Evolutionary conservation across 2,329 filamentous ascomycete genomes (phyloP), one percentile per base, ranked within the genome.

Genomic region (Pseudocercospora vitis): DNA sequence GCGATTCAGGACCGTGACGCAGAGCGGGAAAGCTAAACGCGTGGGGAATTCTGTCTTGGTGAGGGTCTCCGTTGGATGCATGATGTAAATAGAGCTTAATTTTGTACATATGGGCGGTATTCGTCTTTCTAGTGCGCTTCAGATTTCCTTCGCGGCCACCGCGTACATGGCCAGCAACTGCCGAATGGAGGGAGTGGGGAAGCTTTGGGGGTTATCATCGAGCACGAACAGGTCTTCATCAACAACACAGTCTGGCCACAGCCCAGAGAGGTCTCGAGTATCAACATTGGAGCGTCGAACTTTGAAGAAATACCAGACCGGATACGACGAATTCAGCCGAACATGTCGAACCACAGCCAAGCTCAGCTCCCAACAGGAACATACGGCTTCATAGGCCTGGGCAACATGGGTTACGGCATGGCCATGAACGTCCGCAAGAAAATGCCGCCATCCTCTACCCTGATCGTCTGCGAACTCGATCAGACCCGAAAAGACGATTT

Each of bases 341-440:
- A 7, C 28, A 47, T 47, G 44, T 24, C 31, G n/a, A 32, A 21
- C 12, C 7, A 7, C 2, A 33, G 7, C 21, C 5, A 11, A 12
- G 14, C 26, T 19, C 16, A 33, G 28, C 28, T 44, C 12, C 50
- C 50, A 7, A 8, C 32, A 18, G 50, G 33, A 6, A 48, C 42
- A 11, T 53, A 54, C 37, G 37, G 37, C 33, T 50, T 50, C 31
- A 48, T 53, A 23, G 72, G 72, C 49, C 63, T 74, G 1, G 73
- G 72, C 5, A 70, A 73, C 28, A 74, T 75, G 72, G 72, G 72
- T 45, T 74, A 70, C 40, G 70, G 71, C 24, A 74, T 74, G 73
- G 72, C 72, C 21, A 60, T 70, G 11, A 74, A 74, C 52, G 63
- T 74, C 0, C 68, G 72, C 2, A 66, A 68, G 63, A 71, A 71